Percentiles rank a stretch among this genome's conserved stretches.
These are phyloP conservation scores for Phialophora expanda DNA, from an alignment of 2,329 filamentous ascomycete species.

Conservation along the genomic window DNA sequence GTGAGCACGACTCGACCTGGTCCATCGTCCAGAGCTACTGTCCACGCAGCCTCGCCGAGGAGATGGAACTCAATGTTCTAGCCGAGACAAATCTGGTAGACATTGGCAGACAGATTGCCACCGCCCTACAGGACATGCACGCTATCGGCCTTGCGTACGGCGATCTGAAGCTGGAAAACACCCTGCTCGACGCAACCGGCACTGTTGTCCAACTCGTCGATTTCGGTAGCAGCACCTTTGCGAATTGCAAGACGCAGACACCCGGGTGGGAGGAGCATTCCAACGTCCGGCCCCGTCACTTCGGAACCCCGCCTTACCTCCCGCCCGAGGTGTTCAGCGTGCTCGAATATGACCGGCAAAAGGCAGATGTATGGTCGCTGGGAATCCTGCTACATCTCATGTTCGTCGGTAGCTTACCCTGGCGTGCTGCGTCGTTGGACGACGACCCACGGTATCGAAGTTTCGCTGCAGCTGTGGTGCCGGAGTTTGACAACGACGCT, in stretches of 20 bases:
- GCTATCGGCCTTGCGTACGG: neutral
- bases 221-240: constrained; percentile 5
- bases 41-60: constrained; percentile 4
- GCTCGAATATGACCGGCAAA: constrained; percentile 12
- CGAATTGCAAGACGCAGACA: neutral
- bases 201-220: constrained; percentile 5
- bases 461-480: too few species aligned
- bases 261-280: neutral
- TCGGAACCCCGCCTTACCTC: constrained; percentile 10
- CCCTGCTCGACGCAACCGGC: constrained; percentile 2
- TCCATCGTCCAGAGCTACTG: constrained; percentile 4
- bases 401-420: neutral
- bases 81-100: neutral
- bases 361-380: constrained; percentile 13
- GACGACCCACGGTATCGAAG: neutral
- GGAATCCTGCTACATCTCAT: constrained; percentile 2
- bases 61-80: neutral
- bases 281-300: constrained; percentile 12
- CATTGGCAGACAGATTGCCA: neutral
- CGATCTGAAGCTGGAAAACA: constrained; percentile 11
- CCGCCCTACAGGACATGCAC: constrained; percentile 3
- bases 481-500: too few species aligned
- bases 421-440: constrained; percentile 2
- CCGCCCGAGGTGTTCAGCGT: constrained; percentile 4
- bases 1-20: neutral